These are phyloP conservation scores for Grosmannia serpens DNA, from an alignment of 2,329 filamentous ascomycete species.

Conservation along the genomic window DNA sequence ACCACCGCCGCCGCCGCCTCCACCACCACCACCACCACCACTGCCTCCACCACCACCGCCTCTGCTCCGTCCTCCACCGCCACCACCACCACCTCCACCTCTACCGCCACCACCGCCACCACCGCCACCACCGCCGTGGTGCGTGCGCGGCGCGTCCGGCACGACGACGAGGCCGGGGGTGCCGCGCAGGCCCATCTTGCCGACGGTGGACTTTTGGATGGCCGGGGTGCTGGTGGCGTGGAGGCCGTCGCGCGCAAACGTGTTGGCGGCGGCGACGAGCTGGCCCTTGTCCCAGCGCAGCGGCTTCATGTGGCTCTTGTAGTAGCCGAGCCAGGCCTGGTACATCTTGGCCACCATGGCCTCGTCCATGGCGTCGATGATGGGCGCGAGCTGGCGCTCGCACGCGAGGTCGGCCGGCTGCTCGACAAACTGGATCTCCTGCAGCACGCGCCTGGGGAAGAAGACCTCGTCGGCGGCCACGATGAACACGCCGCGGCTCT, in stretches of 20 bases:
- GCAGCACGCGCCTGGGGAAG: conserved; percentile 38
- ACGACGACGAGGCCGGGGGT: conserved; percentile 35
- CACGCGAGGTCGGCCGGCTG: conserved; percentile 34
- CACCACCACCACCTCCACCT: background rate
- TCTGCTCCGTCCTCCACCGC: too few relatives aligned
- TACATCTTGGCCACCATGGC: conserved; percentile 36
- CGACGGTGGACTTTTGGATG: conserved; percentile 33
- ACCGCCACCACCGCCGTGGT: conserved; percentile 1
- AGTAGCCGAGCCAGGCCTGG: conserved; percentile 46
- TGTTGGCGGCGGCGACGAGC: conserved; percentile 40
- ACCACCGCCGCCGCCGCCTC: too few relatives aligned
- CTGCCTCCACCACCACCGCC: conserved; percentile 1
- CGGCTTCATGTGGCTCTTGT: conserved; percentile 37
- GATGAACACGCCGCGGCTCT: conserved; percentile 49
- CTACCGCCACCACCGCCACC: conserved; percentile 4
- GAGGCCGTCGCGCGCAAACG: conserved; percentile 35
- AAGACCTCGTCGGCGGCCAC: conserved; percentile 38
- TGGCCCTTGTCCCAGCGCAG: conserved; percentile 29
- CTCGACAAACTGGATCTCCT: conserved; percentile 40
- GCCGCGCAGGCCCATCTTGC: conserved; percentile 48
- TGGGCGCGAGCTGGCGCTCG: conserved; percentile 22
- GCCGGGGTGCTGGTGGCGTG: conserved; percentile 33
- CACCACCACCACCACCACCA: background rate
- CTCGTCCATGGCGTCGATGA: conserved; percentile 33
- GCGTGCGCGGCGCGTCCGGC: conserved; percentile 25